Percentiles rank a stretch among this genome's conserved stretches.
Evolutionary conservation across 164 flowering plant species (phyloP).

Genomic region (Platanus orientalis): DNA sequence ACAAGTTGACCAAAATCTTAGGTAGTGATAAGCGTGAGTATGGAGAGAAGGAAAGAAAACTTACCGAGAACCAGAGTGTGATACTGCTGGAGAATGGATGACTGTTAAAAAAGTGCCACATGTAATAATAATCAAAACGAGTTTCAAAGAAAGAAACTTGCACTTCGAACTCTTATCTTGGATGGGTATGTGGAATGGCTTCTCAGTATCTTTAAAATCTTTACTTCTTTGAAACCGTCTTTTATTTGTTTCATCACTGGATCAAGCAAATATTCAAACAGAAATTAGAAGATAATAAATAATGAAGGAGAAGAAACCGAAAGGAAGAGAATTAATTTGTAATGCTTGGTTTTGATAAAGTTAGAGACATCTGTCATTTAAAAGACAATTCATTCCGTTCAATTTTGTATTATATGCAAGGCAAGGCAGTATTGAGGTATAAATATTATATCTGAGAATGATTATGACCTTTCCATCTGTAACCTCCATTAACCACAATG

Average conservation of each 20-base stretch:
- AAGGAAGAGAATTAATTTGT: no score
- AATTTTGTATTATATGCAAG: no score
- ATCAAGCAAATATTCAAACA: constrained; percentile 10
- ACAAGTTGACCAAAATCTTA: background rate
- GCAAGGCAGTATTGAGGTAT: no score
- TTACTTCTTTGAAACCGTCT: constrained; percentile 40
- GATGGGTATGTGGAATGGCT: constrained; percentile 28
- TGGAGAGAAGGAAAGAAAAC: constrained; percentile 7
- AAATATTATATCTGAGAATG: no score
- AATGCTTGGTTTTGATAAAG: background rate
- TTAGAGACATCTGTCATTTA: background rate
- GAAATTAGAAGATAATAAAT: background rate
- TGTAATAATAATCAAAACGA: constrained; percentile 43
- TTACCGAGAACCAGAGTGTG: constrained; percentile 43
- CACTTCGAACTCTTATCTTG: constrained; percentile 47
- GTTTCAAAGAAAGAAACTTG: constrained; percentile 45
- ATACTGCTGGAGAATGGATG: constrained; percentile 47
- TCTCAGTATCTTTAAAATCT: constrained; percentile 47
- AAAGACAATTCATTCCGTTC: no score
- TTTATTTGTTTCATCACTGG: constrained; percentile 47
- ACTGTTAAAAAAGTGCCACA: constrained; percentile 52
- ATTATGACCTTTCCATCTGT: no score
- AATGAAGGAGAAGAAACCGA: background rate
- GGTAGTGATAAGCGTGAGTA: background rate
- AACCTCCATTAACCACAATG: no score